Percentiles rank a stretch among this genome's conserved stretches.
phyloP scores from a whole-genome alignment of 257 asterid genomes.

The Nicotiana sylvestris region DNA sequence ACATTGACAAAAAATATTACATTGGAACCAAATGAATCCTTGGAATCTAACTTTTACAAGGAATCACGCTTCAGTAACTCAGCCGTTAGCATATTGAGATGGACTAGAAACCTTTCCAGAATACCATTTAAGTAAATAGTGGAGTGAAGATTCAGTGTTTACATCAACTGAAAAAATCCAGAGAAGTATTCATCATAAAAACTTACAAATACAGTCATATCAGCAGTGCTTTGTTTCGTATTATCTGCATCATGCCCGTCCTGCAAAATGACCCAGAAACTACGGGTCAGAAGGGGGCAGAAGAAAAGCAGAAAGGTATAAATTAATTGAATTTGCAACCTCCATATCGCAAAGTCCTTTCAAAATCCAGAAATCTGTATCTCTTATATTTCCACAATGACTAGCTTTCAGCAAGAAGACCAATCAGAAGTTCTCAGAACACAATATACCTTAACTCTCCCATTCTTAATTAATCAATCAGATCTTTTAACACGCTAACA shows the following conservation, averaged over 20 bases:
- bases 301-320: background rate
- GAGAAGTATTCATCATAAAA: background rate
- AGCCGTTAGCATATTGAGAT: background rate
- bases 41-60: background rate
- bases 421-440: background rate
- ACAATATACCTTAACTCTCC: background rate
- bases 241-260: constrained; percentile 66
- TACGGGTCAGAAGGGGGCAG: background rate
- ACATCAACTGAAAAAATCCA: background rate
- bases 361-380: background rate
- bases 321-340: background rate
- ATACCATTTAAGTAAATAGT: background rate
- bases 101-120: background rate
- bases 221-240: constrained; percentile 65
- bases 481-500: background rate
- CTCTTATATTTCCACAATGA: background rate
- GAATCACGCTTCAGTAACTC: background rate
- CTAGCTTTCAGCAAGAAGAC: no score
- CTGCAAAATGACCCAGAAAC: constrained; percentile 32
- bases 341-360: background rate
- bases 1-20: background rate
- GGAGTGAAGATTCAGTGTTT: background rate
- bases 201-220: constrained; percentile 85
- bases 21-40: background rate
- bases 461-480: background rate